These are phyloP conservation scores for Zea mays DNA, from an alignment of 176 grass and related monocot species.

Conservation along the genomic window DNA sequence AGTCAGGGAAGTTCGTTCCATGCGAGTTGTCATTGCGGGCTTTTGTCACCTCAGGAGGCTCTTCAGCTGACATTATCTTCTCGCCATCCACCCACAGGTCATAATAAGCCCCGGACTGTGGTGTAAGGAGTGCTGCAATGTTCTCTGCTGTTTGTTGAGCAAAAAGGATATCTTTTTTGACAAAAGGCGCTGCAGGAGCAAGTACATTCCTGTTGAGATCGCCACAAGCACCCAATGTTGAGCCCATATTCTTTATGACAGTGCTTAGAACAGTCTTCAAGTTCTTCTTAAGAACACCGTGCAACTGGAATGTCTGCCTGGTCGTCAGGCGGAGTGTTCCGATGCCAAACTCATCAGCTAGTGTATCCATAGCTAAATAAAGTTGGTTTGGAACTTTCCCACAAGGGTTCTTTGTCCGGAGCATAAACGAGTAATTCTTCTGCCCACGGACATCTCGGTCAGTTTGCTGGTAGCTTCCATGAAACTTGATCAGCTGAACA, in stretches of 20 bases:
- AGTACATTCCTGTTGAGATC: slow-evolving; percentile 98
- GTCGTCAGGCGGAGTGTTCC: slow-evolving; percentile 91
- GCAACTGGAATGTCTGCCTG: slow-evolving; percentile 95
- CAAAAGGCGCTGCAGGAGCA: slow-evolving; percentile 88
- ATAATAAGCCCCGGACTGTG: slow-evolving; percentile 93
- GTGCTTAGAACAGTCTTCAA: slow-evolving; percentile 79
- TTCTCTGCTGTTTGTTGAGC: slow-evolving; percentile 91
- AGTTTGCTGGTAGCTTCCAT: slow-evolving; percentile 94
- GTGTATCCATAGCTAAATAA: slow-evolving; percentile 85
- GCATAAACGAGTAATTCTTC: slow-evolving; percentile 96
- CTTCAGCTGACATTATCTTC: slow-evolving; percentile 94
- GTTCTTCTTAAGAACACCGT: slow-evolving; percentile 94
- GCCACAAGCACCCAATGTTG: slow-evolving; percentile 90
- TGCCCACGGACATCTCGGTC: slow-evolving; percentile 75
- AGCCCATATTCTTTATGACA: slow-evolving; percentile 95
- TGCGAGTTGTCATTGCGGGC: slow-evolving; percentile 87
- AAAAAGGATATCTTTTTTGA: slow-evolving; percentile 66
- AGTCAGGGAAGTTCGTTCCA: slow-evolving; percentile 88
- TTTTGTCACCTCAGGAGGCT: slow-evolving; percentile 78
- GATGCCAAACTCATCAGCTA: slow-evolving; percentile 92
- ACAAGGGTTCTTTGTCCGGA: slow-evolving; percentile 93
- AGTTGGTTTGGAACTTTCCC: slow-evolving; percentile 89
- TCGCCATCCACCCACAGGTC: slow-evolving; percentile 98
- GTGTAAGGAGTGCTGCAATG: slow-evolving; percentile 81
- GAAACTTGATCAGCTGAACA: slow-evolving; percentile 91